These are phyloP conservation scores for Tricholoma furcatifolium DNA, from an alignment of 768 basidiomycete genomes.

Conservation along the genomic window DNA sequence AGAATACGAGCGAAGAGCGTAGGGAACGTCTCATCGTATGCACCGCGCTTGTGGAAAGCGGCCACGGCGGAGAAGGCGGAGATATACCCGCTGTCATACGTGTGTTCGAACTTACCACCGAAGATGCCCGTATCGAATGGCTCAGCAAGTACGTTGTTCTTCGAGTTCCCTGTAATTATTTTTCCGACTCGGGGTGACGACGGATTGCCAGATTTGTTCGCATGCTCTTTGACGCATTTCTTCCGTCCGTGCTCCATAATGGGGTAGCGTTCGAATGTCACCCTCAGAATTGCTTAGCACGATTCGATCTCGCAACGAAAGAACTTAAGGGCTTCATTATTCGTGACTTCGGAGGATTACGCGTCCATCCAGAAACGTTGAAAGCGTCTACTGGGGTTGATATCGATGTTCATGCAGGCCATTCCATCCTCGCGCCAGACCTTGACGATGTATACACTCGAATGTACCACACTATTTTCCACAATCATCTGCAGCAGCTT, in stretches of 20 bases:
- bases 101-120: slow-evolving; percentile 49
- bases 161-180: neutral
- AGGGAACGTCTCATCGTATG: slow-evolving; percentile 56
- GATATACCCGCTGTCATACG: slow-evolving; percentile 47
- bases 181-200: slow-evolving; percentile 1
- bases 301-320: slow-evolving; percentile 48
- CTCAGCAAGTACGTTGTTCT: slow-evolving; percentile 40
- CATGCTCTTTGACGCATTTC: slow-evolving; percentile 52
- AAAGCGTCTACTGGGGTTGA: slow-evolving; percentile 49
- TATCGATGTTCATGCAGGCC: slow-evolving; percentile 44
- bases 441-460: slow-evolving; percentile 55
- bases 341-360: slow-evolving; percentile 57
- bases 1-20: slow-evolving; percentile 43
- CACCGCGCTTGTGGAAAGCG: slow-evolving; percentile 54
- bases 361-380: slow-evolving; percentile 50
- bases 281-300: slow-evolving; percentile 58
- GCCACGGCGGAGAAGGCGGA: slow-evolving; percentile 45
- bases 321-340: slow-evolving; percentile 54
- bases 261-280: slow-evolving; percentile 62
- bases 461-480: slow-evolving; percentile 58
- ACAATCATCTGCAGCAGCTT: slow-evolving; percentile 60
- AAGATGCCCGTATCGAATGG: slow-evolving; percentile 49
- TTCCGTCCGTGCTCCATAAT: slow-evolving; percentile 51
- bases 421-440: slow-evolving; percentile 48
- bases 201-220: slow-evolving; percentile 38